A percentile compares a stretch with the other conserved stretches of the same genome.
Evolutionary conservation across 1,284 basidiomycete species (phyloP).

Genomic region (Malassezia pachydermatis): DNA sequence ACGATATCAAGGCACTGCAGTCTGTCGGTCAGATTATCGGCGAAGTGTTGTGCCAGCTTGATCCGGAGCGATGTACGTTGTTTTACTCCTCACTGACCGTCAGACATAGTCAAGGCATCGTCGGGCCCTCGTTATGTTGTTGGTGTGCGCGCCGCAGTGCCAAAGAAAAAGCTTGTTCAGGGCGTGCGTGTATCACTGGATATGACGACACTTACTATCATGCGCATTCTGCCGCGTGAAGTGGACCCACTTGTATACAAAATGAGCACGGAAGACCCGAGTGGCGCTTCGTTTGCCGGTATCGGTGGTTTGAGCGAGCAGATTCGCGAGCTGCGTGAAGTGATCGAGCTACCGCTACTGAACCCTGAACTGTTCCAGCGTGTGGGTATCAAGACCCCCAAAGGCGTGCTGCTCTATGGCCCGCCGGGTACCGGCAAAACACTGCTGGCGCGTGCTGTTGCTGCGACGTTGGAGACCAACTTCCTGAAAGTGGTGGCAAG

Average conservation of each 20-base stretch:
- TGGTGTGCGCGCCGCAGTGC: constrained; percentile 85
- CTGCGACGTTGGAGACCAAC: constrained; percentile 87
- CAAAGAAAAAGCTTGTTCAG: constrained; percentile 82
- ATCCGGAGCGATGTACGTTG: constrained; percentile 84
- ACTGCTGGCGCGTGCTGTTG: constrained; percentile 84
- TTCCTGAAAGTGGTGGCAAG: constrained; percentile 97
- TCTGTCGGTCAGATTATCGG: constrained; percentile 98
- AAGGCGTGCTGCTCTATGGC: constrained; percentile 83
- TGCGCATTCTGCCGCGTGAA: constrained; percentile 87
- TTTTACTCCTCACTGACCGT: neutral
- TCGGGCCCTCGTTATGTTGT: constrained; percentile 97
- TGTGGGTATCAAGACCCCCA: constrained; percentile 91
- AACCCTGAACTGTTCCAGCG: constrained; percentile 90
- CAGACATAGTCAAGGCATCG: constrained; percentile 98
- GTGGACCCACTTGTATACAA: constrained; percentile 98
- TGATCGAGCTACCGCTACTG: constrained; percentile 88
- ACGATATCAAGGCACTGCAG: constrained; percentile 97
- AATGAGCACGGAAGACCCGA: constrained; percentile 97
- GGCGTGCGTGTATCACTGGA: constrained; percentile 93
- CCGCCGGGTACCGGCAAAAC: constrained; percentile 95
- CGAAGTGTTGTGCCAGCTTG: constrained; percentile 96
- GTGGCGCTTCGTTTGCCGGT: constrained; percentile 86
- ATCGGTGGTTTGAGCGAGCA: constrained; percentile 94
- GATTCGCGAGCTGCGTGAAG: constrained; percentile 89
- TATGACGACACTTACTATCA: constrained; percentile 98